Evolutionary conservation across 768 basidiomycete genomes (phyloP), one percentile per base, ranked within the genome.

Genomic region (Leccinum aurantiacum): DNA sequence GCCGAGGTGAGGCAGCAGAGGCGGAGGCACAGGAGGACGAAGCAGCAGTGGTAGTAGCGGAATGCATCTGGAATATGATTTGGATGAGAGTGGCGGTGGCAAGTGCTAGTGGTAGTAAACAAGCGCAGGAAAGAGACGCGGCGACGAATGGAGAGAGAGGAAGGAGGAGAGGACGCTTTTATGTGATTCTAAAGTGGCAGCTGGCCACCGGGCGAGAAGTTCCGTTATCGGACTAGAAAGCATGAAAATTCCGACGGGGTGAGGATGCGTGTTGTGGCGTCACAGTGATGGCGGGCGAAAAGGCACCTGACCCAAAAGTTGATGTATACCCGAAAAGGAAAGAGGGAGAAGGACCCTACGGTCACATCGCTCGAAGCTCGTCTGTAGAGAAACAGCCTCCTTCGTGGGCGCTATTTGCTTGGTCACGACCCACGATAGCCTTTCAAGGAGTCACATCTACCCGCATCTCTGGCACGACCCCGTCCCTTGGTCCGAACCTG

Each of bases 211-310:
- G 52, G 61, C 50, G 63, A 68, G 63, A 71, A 71, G 65, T 74
- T 74, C 71, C 71, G 73, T 73, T 73, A 73, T 73, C 71, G 71
- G 71, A 73, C 56, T 69, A 69, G 61, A 68, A 66, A 61, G 63
- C 60, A 71, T 70, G 67, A 67, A 71, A 67, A 63, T 71, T 70
- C 70, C 68, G 72, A 72, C 68, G 68, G 66, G 58, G 67, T 54
- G 60, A 61, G 60, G 72, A 73, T 74, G 69, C 71, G 69, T 74
- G 73, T 74, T 74, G 71, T 73, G 71, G 73, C 71, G 71, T 67
- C 71, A 37, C 15, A 73, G 58, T 74, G 71, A 74, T 72, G 73
- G 71, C 67, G 69, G 68, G 69, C 56, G 60, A 68, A 70, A 60
- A 71, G 68, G 65, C 69, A 70, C 64, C 65, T 71, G 67, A 72